Conservation (phyloP, 108 stramenopile species). For the Pseudonitzschia multistriata region DNA sequence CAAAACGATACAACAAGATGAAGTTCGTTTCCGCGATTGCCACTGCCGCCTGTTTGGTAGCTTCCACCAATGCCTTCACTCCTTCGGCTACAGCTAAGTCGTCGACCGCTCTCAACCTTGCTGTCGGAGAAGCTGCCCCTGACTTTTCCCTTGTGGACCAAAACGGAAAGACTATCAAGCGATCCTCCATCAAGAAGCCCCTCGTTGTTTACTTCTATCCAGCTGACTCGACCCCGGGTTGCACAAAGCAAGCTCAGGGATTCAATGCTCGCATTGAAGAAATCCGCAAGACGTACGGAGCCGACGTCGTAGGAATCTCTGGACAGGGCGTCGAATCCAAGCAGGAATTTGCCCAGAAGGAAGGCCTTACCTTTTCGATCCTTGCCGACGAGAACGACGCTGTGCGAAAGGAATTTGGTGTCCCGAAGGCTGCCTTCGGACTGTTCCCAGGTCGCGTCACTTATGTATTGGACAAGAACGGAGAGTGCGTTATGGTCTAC, state of each 20-base stretch:
- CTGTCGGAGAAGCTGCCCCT: constrained; percentile 75
- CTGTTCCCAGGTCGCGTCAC: constrained; percentile 79
- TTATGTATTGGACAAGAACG: constrained; percentile 73
- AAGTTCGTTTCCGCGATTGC: constrained; percentile 16
- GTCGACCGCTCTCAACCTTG: constrained; percentile 52
- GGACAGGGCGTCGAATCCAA: constrained; percentile 78
- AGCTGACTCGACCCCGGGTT: constrained; percentile 76
- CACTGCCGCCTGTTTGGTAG: constrained; percentile 6
- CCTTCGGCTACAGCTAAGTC: constrained; percentile 18
- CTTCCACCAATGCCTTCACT: constrained; percentile 53
- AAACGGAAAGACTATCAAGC: constrained; percentile 75
- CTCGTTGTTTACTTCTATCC: constrained; percentile 85
- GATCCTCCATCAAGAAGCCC: constrained; percentile 75
- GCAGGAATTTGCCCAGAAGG: constrained; percentile 71
- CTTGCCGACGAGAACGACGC: constrained; percentile 74
- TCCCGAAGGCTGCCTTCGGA: constrained; percentile 72
- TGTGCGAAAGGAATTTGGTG: constrained; percentile 61
- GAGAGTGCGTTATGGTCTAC: constrained; percentile 63
- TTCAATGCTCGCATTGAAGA: constrained; percentile 65
- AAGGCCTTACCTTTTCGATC: constrained; percentile 73
- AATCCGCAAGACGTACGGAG: constrained; percentile 73
- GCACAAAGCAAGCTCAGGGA: constrained; percentile 70
- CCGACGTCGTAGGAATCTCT: constrained; percentile 78
- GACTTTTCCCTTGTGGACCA: constrained; percentile 76
- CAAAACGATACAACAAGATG: constrained; percentile 1